Evolutionary conservation across 176 grass and related monocot species (phyloP), one percentile per base, ranked within the genome.

Genomic region (Aegilops tauschii): DNA sequence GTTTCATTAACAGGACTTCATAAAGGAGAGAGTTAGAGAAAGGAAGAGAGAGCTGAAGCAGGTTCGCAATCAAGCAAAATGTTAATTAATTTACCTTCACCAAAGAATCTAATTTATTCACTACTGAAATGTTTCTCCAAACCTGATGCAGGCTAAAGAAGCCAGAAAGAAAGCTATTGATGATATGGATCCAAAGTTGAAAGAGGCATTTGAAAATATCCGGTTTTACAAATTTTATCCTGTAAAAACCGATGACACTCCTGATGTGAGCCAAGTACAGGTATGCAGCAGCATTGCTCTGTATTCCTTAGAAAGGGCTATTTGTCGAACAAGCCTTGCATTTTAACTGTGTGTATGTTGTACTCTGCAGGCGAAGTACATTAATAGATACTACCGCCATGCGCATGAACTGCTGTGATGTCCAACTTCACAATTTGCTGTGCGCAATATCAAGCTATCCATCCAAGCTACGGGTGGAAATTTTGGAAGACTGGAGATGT

Each of bases 161-260:
- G 92, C 90, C 17, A 92, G 92, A 76, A 98, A 84, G 79, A 92
- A 98, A 90, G 83, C 85, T 77, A 94, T 98, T 18, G 93, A 95
- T 59, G 90, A 92, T 36, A 91, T 98, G 93, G 86, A 95, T 85
- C 93, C 96, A 1, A 74, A 92, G 61, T 87, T 81, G 36, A 95
- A 81, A 90, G 84, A 83, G 29, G 96, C 93, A 71, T 86, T 89
- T 79, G 86, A 95, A 52, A 95, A 88, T 25, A 95, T 98, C 65
- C 79, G 72, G 49, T 92, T 98, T 50, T 98, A 98, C 69, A 98
- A 98, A 69, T 95, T 98, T 61, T 98, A 98, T 52, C 96, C 96
- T 23, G 84, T 94, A 37, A 81, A 90, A 67, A 92, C 90, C 61
- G 20, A 84, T 0, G 92, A 94, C 21, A 92, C 90, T 72, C 96